Evolutionary conservation across 768 basidiomycete genomes (phyloP), one percentile per base, ranked within the genome.

Genomic region (Tulasnella sp.): DNA sequence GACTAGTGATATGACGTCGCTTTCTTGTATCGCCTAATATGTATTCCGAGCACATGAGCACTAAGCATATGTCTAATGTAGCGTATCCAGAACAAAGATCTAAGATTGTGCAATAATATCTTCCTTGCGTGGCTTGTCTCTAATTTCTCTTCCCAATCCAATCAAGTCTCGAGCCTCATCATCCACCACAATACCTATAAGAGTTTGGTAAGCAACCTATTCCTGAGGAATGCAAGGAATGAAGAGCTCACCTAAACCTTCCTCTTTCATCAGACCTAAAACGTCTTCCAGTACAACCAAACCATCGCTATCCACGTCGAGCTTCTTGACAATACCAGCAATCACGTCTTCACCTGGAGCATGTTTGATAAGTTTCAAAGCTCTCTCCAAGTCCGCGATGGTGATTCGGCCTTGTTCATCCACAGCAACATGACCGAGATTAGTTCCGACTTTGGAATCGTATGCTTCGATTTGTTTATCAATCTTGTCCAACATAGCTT

Each of bases 281-380:
- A 99, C 91, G 61, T 99, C 92, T 65, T 93, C 88, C 40, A 98
- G 73, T 63, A 92, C 88, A 22, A 96, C 91, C 61, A 79, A 93
- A 0, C 93, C 92, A 62, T 98, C 93, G 66, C 87, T 79, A 67
- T 98, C 93, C 8, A 88, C 84, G 63, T 99, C 95, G 60, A 98
- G 69, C 66, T 98, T 98, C 62, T 88, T 79, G 47, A 92, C 78
- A 45, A 99, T 80, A 19, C 77, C 79, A 54, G 82, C 78, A 20
- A 88, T 86, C 13, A 88, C 81, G 55, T 90, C 83, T 48, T 92
- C 87, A 51, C 88, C 83, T 3, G 92, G 93, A 61, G 72, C 78
- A 66, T 98, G 95, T 67, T 85, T 84, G 71, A 96, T 96, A 47
- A 95, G 89, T 48, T 80, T 76, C 48, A 98, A 70, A 16, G 91